Conservation (phyloP, 805 yeast genomes). For the Zygoascus ofunaensis region DNA sequence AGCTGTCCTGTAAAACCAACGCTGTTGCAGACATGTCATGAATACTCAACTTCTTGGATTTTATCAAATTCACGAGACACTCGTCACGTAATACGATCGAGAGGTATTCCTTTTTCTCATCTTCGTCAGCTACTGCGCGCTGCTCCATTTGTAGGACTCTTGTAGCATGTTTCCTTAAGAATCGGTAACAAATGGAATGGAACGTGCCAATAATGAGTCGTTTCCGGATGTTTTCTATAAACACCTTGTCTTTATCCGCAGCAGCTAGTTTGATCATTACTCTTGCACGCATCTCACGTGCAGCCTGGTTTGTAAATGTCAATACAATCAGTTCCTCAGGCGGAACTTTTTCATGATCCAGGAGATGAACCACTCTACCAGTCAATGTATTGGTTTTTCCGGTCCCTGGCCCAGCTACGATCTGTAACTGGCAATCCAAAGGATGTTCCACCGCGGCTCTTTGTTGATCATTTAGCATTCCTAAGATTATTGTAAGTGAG, state of each 20-base stretch:
- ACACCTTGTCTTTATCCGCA: slow-evolving; percentile 22
- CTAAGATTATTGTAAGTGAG: no score
- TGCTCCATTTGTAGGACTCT: slow-evolving; percentile 34
- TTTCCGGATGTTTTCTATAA: slow-evolving; percentile 15
- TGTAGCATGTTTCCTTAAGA: slow-evolving; percentile 48
- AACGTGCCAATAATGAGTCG: slow-evolving; percentile 72
- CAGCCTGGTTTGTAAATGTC: slow-evolving; percentile 90
- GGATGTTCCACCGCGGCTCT: slow-evolving; percentile 37
- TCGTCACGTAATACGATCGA: slow-evolving; percentile 2
- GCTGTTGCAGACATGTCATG: neutral
- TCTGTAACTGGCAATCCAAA: slow-evolving; percentile 36
- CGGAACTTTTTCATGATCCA: slow-evolving; percentile 40
- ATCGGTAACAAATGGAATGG: slow-evolving; percentile 67
- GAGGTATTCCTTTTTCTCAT: slow-evolving; percentile 5
- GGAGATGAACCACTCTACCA: slow-evolving; percentile 64
- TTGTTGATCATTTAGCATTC: slow-evolving; percentile 36
- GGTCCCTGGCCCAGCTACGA: slow-evolving; percentile 60
- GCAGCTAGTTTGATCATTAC: slow-evolving; percentile 28
- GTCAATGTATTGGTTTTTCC: slow-evolving; percentile 76
- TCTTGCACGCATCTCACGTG: slow-evolving; percentile 71
- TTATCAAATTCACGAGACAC: neutral
- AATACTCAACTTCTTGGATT: neutral
- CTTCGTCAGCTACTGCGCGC: slow-evolving; percentile 10
- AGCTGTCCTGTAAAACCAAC: neutral
- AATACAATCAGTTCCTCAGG: slow-evolving; percentile 71